phyloP scores from a whole-genome alignment of 495 filamentous ascomycete species.

The Chaetomium tenue region DNA sequence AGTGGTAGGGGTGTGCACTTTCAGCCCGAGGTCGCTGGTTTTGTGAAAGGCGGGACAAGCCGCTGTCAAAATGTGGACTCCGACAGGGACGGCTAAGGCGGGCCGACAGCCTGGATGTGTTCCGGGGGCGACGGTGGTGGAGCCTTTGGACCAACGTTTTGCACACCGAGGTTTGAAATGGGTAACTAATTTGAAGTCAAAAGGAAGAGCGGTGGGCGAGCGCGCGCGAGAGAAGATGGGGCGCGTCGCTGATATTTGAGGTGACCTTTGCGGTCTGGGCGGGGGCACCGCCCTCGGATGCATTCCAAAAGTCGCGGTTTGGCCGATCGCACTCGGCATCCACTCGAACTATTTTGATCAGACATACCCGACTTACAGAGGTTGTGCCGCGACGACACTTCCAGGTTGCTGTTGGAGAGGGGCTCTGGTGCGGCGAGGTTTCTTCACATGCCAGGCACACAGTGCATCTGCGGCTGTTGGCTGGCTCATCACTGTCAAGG shows the following conservation, averaged over 20 bases:
- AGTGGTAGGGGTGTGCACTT: neutral
- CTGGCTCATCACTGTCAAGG: neutral
- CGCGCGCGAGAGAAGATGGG: neutral
- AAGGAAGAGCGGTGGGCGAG: conserved; percentile 1
- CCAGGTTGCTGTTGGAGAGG: neutral
- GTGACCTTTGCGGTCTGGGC: too few species aligned
- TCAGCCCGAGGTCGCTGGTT: conserved; percentile 21
- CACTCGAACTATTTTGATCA: neutral
- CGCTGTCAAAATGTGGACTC: neutral
- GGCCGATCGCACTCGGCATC: neutral
- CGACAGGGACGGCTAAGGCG: neutral
- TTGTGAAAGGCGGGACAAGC: conserved; percentile 4
- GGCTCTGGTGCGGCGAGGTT: neutral
- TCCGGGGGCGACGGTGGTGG: neutral
- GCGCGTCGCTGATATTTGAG: neutral
- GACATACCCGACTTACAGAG: neutral
- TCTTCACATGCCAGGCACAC: conserved; percentile 5
- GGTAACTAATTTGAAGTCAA: neutral
- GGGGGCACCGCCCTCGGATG: neutral
- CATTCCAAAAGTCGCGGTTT: neutral
- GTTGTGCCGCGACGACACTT: neutral
- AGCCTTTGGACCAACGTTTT: neutral
- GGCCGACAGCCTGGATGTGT: neutral
- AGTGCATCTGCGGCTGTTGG: neutral
- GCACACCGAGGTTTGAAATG: neutral